phyloP scores from a whole-genome alignment of 176 grass and related monocot species.

The Olyra latifolia region DNA sequence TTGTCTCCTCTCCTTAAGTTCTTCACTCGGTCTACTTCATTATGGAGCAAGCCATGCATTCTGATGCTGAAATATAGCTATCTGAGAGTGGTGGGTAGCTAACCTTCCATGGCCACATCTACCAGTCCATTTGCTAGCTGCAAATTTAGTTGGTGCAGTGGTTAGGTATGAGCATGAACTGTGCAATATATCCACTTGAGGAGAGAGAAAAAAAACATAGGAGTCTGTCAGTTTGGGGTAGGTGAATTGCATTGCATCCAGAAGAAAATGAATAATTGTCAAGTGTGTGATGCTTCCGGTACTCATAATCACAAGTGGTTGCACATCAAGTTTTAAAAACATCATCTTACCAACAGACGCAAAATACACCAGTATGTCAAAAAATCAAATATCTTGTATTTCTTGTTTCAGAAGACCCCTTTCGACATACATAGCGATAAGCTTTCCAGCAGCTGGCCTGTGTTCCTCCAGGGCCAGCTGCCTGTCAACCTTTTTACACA shows the following conservation, averaged over 20 bases:
- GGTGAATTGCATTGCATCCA: background rate
- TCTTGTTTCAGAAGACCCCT: conserved; percentile 63
- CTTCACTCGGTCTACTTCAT: conserved; percentile 4
- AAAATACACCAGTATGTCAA: background rate
- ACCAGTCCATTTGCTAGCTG: conserved; percentile 27
- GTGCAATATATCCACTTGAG: background rate
- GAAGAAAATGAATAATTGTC: background rate
- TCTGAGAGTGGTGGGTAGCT: conserved; percentile 13
- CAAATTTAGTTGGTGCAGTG: conserved; percentile 14
- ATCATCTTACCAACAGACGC: background rate
- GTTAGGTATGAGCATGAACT: background rate
- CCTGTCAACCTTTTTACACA: conserved; percentile 64
- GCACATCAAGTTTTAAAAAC: background rate
- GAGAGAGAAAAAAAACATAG: background rate
- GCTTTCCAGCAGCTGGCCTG: conserved; percentile 48
- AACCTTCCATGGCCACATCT: conserved; percentile 32
- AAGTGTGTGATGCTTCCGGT: background rate
- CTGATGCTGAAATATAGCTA: conserved; percentile 13
- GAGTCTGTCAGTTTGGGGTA: conserved; percentile 2
- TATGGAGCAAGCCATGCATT: conserved; percentile 21
- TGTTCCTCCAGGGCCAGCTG: conserved; percentile 49
- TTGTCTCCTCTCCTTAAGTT: conserved; percentile 34
- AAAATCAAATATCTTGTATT: conserved; percentile 40
- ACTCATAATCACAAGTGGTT: background rate
- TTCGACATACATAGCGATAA: conserved; percentile 78